These are phyloP conservation scores for Mycosphaerella sp. DNA, from an alignment of 2,329 filamentous ascomycete species.

Conservation along the genomic window DNA sequence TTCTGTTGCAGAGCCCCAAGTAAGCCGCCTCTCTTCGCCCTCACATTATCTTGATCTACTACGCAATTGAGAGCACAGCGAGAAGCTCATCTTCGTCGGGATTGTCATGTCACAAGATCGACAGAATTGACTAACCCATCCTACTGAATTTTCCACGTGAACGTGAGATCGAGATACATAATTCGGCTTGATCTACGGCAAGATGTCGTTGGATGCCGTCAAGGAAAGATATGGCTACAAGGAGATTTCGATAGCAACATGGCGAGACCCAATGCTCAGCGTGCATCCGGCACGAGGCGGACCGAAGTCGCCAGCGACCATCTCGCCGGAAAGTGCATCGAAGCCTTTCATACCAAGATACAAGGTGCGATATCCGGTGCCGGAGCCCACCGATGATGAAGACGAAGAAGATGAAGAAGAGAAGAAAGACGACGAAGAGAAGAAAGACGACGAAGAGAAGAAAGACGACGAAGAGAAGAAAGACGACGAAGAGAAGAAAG, in stretches of 20 bases:
- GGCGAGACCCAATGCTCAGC: conserved; percentile 25
- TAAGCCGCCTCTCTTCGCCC: conserved; percentile 2
- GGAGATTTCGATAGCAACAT: conserved; percentile 24
- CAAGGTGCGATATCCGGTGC: conserved; percentile 23
- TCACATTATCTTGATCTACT: conserved; percentile 9
- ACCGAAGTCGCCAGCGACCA: conserved; percentile 16
- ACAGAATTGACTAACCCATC: neutral
- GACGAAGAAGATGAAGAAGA: conserved; percentile 17
- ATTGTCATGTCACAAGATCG: conserved; percentile 14
- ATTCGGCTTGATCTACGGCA: neutral
- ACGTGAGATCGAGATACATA: neutral
- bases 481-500: too few species aligned
- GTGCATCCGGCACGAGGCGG: conserved; percentile 27
- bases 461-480: neutral
- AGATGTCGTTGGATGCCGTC: conserved; percentile 20
- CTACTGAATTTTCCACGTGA: neutral
- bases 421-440: neutral
- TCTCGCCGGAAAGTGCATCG: conserved; percentile 23
- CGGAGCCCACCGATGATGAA: conserved; percentile 28
- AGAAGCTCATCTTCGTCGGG: conserved; percentile 1
- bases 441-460: neutral
- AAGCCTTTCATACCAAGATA: conserved; percentile 24
- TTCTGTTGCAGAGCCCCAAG: neutral
- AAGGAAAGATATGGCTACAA: conserved; percentile 25
- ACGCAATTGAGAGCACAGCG: conserved; percentile 12